A percentile compares a stretch with the other conserved stretches of the same genome.
These are phyloP conservation scores for Dactylellina cionopaga DNA, from an alignment of 2,329 filamentous ascomycete species.

Conservation along the genomic window DNA sequence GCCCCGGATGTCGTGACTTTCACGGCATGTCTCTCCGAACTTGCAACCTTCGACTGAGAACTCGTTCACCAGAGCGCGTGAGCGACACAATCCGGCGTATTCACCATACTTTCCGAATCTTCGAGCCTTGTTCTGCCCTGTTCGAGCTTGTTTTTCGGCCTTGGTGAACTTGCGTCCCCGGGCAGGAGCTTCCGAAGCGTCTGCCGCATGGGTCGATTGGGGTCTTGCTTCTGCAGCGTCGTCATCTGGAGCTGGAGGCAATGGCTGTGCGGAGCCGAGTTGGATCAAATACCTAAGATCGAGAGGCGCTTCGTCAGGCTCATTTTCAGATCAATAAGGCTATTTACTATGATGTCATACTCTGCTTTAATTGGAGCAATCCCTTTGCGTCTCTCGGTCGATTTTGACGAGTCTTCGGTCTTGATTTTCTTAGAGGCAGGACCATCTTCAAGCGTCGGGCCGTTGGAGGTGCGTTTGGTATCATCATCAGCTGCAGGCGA, in stretches of 20 bases:
- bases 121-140: slow-evolving; percentile 57
- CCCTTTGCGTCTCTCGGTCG: slow-evolving; percentile 34
- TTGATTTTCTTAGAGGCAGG: slow-evolving; percentile 46
- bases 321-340: neutral
- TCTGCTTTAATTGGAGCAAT: slow-evolving; percentile 55
- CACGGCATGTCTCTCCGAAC: slow-evolving; percentile 82
- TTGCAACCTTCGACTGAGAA: slow-evolving; percentile 68
- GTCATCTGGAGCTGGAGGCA: slow-evolving; percentile 50
- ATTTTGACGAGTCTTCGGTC: slow-evolving; percentile 28
- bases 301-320: slow-evolving; percentile 8
- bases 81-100: slow-evolving; percentile 47
- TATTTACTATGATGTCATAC: slow-evolving; percentile 30
- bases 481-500: slow-evolving; percentile 16
- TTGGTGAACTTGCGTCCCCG: slow-evolving; percentile 44
- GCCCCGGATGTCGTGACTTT: slow-evolving; percentile 82
- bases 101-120: slow-evolving; percentile 56
- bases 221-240: slow-evolving; percentile 54
- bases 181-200: slow-evolving; percentile 27
- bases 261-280: slow-evolving; percentile 28
- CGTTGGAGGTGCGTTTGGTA: slow-evolving; percentile 6
- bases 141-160: slow-evolving; percentile 46
- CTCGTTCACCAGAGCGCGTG: slow-evolving; percentile 39
- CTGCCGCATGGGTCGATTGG: neutral
- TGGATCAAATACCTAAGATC: slow-evolving; percentile 43
- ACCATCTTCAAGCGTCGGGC: slow-evolving; percentile 27